Conservation (phyloP, 192 early-diverging fungal genomes). For the Entomortierella parvispora region DNA sequence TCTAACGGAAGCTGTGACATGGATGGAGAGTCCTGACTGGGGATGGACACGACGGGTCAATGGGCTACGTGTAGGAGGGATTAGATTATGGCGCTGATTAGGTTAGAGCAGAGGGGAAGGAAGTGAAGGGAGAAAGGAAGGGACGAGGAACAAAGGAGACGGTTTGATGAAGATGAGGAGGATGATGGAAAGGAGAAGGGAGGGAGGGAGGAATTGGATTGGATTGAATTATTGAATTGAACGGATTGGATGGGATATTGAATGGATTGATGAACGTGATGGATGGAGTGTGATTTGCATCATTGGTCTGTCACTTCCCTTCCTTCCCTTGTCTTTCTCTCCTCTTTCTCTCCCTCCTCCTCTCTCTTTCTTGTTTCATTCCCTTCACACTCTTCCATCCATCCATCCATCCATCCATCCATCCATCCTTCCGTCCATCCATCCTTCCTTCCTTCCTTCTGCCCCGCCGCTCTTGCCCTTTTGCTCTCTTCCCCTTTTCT, state of each 20-base stretch:
- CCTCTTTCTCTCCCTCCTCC: conserved; percentile 1
- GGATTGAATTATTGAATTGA: too few species aligned
- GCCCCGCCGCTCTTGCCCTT: neutral
- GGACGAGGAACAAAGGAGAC: too few species aligned
- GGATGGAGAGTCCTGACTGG: neutral
- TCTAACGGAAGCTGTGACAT: neutral
- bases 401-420: neutral
- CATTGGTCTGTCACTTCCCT: too few species aligned
- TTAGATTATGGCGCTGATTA: too few species aligned
- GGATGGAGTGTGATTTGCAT: too few species aligned
- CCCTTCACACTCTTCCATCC: neutral
- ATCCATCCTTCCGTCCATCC: neutral
- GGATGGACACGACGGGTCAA: too few species aligned
- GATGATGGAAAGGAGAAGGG: neutral
- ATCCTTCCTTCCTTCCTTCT: neutral
- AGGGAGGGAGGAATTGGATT: too few species aligned
- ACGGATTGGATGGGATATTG: too few species aligned
- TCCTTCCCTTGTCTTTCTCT: conserved; percentile 2
- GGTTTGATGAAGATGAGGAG: neutral
- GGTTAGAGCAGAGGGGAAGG: too few species aligned
- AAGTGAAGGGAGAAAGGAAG: too few species aligned
- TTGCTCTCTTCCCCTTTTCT: neutral
- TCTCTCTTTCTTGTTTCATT: neutral
- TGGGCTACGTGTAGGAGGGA: too few species aligned
- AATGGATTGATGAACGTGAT: too few species aligned